phyloP scores from a whole-genome alignment of 2,329 filamentous ascomycete genomes.

The Neospermospora avenae region DNA sequence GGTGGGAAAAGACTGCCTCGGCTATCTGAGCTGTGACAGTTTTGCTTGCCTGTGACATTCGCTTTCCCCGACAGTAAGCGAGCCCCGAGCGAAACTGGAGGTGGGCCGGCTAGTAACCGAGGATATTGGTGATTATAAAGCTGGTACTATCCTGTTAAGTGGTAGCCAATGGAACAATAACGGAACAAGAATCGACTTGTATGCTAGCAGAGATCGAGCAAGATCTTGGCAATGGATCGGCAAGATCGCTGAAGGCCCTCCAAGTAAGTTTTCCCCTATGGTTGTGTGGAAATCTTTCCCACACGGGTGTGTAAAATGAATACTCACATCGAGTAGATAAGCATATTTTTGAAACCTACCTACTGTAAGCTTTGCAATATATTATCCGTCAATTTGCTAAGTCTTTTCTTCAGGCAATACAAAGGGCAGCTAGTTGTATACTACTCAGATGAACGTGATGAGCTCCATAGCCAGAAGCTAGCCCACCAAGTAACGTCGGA shows the following conservation, averaged over 20 bases:
- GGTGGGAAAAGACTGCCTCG: no score
- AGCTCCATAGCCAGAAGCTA: constrained; percentile 64
- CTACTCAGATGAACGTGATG: constrained; percentile 67
- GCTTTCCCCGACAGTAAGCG: no score
- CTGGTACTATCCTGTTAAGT: constrained; percentile 59
- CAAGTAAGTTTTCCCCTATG: neutral
- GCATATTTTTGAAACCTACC: constrained; percentile 70
- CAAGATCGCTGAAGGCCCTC: constrained; percentile 45
- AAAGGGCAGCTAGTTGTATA: constrained; percentile 58
- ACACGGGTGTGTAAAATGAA: neutral
- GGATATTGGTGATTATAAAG: constrained; percentile 51
- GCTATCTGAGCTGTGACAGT: no score
- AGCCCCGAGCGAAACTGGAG: no score
- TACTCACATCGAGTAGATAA: constrained; percentile 46
- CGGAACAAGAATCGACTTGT: constrained; percentile 63
- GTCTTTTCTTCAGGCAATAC: constrained; percentile 37
- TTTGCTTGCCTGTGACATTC: no score
- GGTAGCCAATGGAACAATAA: constrained; percentile 47
- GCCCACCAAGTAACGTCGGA: constrained; percentile 60
- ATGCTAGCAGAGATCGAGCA: constrained; percentile 58
- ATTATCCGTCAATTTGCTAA: neutral
- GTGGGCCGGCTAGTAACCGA: no score
- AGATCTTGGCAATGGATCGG: constrained; percentile 53
- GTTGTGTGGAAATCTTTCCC: neutral
- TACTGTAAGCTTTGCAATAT: constrained; percentile 37